phyloP scores from a whole-genome alignment of 805 yeast species.

The Cyberlindnera americana region DNA sequence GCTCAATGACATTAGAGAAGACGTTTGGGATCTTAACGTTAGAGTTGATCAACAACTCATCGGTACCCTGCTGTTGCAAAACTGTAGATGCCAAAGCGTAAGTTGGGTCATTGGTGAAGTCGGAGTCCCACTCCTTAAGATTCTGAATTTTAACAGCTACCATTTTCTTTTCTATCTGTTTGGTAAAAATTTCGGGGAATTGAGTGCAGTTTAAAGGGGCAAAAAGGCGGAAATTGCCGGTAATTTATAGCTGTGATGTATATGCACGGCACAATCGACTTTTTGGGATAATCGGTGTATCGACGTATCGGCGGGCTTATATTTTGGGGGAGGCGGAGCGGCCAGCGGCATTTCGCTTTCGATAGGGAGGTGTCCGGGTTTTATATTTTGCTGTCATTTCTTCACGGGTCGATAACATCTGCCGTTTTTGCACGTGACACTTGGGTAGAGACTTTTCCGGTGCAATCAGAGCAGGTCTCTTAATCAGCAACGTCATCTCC shows the following conservation, averaged over 20 bases:
- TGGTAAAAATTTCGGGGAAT: too few species aligned
- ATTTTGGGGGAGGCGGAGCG: neutral
- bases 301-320: neutral
- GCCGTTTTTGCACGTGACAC: neutral
- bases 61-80: constrained; percentile 33
- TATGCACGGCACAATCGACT: neutral
- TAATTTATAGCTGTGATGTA: neutral
- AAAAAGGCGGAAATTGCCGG: too few species aligned
- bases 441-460: neutral
- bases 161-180: constrained; percentile 2
- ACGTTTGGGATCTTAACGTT: constrained; percentile 20
- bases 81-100: constrained; percentile 34
- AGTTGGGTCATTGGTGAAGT: constrained; percentile 27
- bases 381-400: constrained; percentile 1
- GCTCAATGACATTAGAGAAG: constrained; percentile 36
- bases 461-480: constrained; percentile 10
- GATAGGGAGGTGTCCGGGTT: constrained; percentile 11
- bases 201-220: too few species aligned
- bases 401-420: neutral
- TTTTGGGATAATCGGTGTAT: too few species aligned
- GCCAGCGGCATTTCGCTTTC: too few species aligned
- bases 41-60: constrained; percentile 28
- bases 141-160: constrained; percentile 13
- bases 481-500: constrained; percentile 6
- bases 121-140: constrained; percentile 22